Conservation (phyloP, 768 basidiomycete genomes). For the Russula compacta region DNA sequence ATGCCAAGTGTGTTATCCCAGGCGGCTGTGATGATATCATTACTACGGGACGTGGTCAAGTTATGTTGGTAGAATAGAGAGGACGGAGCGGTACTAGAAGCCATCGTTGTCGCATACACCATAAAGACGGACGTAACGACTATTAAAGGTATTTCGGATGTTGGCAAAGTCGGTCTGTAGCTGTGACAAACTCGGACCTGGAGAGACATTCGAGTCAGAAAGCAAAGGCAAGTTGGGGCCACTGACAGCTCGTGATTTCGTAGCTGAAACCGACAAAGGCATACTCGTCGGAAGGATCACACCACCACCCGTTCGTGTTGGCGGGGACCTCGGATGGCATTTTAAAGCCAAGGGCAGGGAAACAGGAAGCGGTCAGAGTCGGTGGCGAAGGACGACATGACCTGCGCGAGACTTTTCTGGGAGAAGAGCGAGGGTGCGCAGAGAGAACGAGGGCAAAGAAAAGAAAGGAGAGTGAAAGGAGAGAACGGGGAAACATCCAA, state of each 20-base stretch:
- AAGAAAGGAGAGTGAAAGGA: neutral
- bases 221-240: neutral
- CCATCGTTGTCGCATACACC: conserved; percentile 31
- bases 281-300: conserved; percentile 50
- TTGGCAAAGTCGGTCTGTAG: conserved; percentile 50
- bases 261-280: conserved; percentile 73
- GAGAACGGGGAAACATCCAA: neutral
- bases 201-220: neutral
- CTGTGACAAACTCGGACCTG: conserved; percentile 47
- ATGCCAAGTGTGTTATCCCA: conserved; percentile 59
- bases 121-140: conserved; percentile 52
- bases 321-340: conserved; percentile 46
- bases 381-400: neutral
- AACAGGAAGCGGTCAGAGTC: conserved; percentile 23
- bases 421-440: neutral
- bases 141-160: conserved; percentile 47
- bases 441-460: neutral
- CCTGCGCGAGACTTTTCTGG: neutral
- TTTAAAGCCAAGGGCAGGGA: conserved; percentile 36
- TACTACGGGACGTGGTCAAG: conserved; percentile 26
- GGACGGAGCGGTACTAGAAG: conserved; percentile 29
- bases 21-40: conserved; percentile 57
- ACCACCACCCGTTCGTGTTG: conserved; percentile 37
- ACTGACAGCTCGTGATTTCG: conserved; percentile 53
- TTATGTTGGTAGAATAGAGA: neutral